Evolutionary conservation across 202 grass and related monocot genomes (phyloP), one percentile per base, ranked within the genome.

Genomic region (Miscanthus sacchariflorus): DNA sequence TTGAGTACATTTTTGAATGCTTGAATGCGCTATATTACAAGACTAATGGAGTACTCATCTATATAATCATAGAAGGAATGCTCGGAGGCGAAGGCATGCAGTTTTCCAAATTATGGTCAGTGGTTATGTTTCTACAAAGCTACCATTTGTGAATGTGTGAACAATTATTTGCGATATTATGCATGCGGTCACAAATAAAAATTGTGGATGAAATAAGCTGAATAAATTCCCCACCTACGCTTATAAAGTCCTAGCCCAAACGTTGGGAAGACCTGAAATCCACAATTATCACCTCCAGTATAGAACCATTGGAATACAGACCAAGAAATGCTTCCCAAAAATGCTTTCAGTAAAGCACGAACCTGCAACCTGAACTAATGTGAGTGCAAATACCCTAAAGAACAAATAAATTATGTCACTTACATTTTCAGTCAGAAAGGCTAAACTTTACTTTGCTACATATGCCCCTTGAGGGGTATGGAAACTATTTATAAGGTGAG

Each of bases 261-360:
- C 4, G 66, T 85, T 35, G 90, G 90, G 10, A 88, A 91, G 27
- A 27, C 15, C 18, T 54, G 11, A 71, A 91, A 91, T 76, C 93
- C 93, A 76, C 93, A 92, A 8, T 71, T 52, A 14, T 56, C 4
- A 17, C 88, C 86, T 2, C 46, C 83, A 9, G 72, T 73, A 12
- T 91, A 95, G 85, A 95, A 92, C 93, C 93, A 95, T 27, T 90
- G 84, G 68, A 95, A 95, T 14, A 87, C 15, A 2, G 80, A 76
- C 93, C 93, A 95, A 9, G 30, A 56, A 76, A 95, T 85, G 77
- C 93, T 95, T 39, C 44, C 70, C 0, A 75, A 0, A 70, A 92
- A 92, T 46, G 82, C 21, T 78, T 89, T 92, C 15, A 80, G 19
- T 67, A 95, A 50, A 44, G 75, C 70, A 0, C 21, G 8, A 40